Conservation (phyloP, 169 alveolate species). For the Amoebophrya sp. region DNA sequence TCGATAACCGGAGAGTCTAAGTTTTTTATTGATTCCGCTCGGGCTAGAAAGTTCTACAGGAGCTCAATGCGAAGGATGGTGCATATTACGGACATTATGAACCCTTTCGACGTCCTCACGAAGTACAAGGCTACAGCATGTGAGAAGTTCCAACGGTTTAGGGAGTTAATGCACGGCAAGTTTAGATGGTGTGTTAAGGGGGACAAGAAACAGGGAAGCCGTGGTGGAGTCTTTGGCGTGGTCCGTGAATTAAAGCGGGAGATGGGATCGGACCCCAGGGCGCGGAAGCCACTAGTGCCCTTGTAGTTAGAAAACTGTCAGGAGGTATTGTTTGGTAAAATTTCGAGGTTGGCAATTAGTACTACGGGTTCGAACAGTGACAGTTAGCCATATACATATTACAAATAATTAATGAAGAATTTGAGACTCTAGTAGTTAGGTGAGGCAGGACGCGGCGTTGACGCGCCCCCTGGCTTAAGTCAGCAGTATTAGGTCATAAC, state of each 20-base stretch:
- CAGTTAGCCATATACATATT: too few relatives aligned
- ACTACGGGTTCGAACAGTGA: too few relatives aligned
- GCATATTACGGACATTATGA: not conserved
- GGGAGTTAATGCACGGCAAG: not conserved
- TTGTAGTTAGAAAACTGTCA: not conserved
- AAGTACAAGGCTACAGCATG: not conserved
- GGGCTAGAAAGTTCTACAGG: not conserved
- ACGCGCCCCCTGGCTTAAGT: too few relatives aligned
- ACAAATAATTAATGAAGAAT: too few relatives aligned
- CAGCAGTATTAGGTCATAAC: too few relatives aligned
- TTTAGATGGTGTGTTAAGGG: not conserved
- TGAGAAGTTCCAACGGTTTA: not conserved
- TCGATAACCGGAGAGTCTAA: not conserved
- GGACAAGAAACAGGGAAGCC: not conserved
- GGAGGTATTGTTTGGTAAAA: too few relatives aligned
- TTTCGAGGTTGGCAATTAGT: too few relatives aligned
- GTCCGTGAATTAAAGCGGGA: not conserved
- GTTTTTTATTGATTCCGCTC: not conserved
- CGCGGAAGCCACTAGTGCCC: not conserved
- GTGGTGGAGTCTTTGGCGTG: not conserved
- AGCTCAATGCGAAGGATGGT: not conserved
- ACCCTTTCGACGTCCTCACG: not conserved
- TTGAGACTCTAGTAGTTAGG: too few relatives aligned
- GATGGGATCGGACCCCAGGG: not conserved
- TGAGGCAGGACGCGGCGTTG: too few relatives aligned